phyloP scores from a whole-genome alignment of 208 protist species.

The Crithidia acanthocephali region DNA sequence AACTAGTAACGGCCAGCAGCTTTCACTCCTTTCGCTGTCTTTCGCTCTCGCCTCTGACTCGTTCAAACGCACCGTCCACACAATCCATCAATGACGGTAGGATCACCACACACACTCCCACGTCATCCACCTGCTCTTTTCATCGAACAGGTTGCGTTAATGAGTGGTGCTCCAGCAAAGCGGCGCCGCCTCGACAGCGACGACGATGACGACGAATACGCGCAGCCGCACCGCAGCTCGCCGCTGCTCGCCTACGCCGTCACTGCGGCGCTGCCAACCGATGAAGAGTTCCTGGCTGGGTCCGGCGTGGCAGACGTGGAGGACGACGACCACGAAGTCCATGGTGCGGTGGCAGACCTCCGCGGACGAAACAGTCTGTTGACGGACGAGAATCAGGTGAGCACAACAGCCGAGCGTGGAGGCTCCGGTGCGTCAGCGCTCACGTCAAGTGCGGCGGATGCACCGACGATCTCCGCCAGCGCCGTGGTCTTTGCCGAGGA shows the following conservation, averaged over 20 bases:
- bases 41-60: too few relatives aligned
- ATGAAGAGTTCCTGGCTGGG: conserved; percentile 12
- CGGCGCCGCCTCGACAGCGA: conserved; percentile 72
- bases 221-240: conserved; percentile 14
- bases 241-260: conserved; percentile 46
- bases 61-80: too few relatives aligned
- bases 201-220: conserved; percentile 77
- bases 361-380: not conserved
- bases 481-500: conserved; percentile 38
- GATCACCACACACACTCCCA: too few relatives aligned
- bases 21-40: too few relatives aligned
- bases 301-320: not conserved
- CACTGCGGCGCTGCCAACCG: conserved; percentile 17
- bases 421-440: not conserved
- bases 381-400: not conserved
- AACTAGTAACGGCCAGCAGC: too few relatives aligned
- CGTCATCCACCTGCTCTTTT: too few relatives aligned
- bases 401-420: not conserved
- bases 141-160: too few relatives aligned
- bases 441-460: not conserved
- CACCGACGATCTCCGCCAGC: not conserved
- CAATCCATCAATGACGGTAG: too few relatives aligned
- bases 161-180: conserved; percentile 18
- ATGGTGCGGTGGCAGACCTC: too few relatives aligned
- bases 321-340: not conserved